Conservation (phyloP, 139 green algal genomes). For the Edaphochlamys debaryana region DNA sequence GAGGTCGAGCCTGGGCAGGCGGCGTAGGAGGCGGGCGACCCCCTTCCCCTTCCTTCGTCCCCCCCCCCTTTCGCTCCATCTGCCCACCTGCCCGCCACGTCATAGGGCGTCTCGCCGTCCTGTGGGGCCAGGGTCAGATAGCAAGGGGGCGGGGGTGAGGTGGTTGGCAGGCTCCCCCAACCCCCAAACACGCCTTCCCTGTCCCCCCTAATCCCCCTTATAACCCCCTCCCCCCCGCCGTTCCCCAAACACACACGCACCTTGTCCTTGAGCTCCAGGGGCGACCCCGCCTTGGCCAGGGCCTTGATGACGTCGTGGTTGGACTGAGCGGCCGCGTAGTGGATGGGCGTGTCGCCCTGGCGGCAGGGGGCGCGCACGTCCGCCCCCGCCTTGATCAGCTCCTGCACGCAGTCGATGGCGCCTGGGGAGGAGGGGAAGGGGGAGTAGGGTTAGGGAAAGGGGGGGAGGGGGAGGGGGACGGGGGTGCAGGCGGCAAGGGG, state of each 20-base stretch:
- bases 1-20: too few species aligned
- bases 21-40: too few species aligned
- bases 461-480: background rate
- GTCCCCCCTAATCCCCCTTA: background rate
- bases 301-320: background rate
- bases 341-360: background rate
- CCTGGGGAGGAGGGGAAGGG: background rate
- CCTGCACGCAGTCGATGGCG: background rate
- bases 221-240: too few species aligned
- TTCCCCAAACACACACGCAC: background rate
- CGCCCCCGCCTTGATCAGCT: background rate
- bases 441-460: background rate
- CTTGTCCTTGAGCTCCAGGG: background rate
- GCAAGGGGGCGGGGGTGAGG: background rate
- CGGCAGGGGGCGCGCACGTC: background rate
- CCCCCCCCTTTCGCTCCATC: too few species aligned
- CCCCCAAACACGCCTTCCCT: background rate
- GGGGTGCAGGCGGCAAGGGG: too few species aligned
- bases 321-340: background rate
- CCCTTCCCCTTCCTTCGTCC: too few species aligned
- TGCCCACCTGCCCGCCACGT: constrained; percentile 12
- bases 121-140: background rate
- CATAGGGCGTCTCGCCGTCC: constrained; percentile 8
- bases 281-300: background rate
- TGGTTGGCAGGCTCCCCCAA: background rate